Evolutionary conservation across 805 yeast genomes (phyloP).

Genomic region (Kodamaea jinghongensis): DNA sequence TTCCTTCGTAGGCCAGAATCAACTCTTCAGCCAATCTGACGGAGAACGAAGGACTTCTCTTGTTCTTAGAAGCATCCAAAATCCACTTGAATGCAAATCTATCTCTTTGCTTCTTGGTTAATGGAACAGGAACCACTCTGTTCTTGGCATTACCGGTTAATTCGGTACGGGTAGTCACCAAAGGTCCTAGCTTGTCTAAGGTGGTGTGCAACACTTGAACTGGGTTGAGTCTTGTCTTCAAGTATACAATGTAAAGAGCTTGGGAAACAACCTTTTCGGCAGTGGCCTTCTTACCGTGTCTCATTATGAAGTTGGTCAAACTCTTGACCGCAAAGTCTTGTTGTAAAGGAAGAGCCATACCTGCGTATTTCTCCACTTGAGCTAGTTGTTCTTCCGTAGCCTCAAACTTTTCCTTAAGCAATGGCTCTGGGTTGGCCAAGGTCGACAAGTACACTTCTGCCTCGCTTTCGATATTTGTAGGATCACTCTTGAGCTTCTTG

Average conservation of each 20-base stretch:
- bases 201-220: conserved; percentile 69
- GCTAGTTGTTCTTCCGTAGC: conserved; percentile 66
- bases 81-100: conserved; percentile 92
- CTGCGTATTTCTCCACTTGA: conserved; percentile 50
- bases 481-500: conserved; percentile 36
- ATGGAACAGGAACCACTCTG: conserved; percentile 76
- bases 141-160: conserved; percentile 86
- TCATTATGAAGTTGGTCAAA: conserved; percentile 85
- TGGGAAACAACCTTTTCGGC: conserved; percentile 73
- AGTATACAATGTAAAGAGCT: conserved; percentile 76
- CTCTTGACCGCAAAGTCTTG: conserved; percentile 72
- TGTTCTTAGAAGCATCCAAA: conserved; percentile 74
- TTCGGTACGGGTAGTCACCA: conserved; percentile 71
- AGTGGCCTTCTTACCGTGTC: conserved; percentile 79
- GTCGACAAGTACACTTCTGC: conserved; percentile 40
- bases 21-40: conserved; percentile 93
- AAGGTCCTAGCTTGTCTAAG: conserved; percentile 79
- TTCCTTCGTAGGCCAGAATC: conserved; percentile 70
- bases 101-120: conserved; percentile 76
- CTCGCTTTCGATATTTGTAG: conserved; percentile 27
- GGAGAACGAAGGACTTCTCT: conserved; percentile 75
- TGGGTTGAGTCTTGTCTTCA: conserved; percentile 76
- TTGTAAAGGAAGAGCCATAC: conserved; percentile 55
- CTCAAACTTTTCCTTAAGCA: conserved; percentile 39
- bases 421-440: conserved; percentile 36